Evolutionary conservation across 1,284 basidiomycete genomes (phyloP).

Genomic region (Cryptococcus sp.): DNA sequence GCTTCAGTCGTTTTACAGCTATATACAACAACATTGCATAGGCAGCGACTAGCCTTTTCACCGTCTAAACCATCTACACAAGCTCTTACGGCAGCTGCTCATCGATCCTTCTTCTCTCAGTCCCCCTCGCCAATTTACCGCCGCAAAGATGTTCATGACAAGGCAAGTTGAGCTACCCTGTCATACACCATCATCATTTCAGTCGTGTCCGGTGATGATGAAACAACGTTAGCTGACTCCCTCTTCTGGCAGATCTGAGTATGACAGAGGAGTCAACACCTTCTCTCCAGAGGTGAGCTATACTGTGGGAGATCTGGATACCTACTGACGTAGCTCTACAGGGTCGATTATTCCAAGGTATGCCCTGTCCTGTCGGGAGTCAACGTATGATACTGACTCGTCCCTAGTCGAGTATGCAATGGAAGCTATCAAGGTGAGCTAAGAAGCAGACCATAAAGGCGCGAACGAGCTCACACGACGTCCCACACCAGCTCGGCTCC

Average conservation of each 20-base stretch:
- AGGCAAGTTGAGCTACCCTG: slow-evolving; percentile 33
- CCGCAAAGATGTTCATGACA: slow-evolving; percentile 48
- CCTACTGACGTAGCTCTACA: slow-evolving; percentile 7
- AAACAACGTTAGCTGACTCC: background rate
- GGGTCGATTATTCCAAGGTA: slow-evolving; percentile 58
- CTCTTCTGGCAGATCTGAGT: slow-evolving; percentile 45
- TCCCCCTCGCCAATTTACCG: too few species aligned
- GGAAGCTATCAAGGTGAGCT: slow-evolving; percentile 87
- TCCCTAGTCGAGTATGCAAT: slow-evolving; percentile 94
- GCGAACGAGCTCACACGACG: background rate
- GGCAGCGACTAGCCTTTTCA: background rate
- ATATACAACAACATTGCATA: too few species aligned
- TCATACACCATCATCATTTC: background rate
- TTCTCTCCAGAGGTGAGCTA: slow-evolving; percentile 85
- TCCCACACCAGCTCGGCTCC: slow-evolving; percentile 75
- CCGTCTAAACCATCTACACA: background rate
- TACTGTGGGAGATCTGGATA: background rate
- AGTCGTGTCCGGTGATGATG: background rate
- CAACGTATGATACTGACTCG: slow-evolving; percentile 8
- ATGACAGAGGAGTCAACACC: slow-evolving; percentile 95
- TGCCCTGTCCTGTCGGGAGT: slow-evolving; percentile 8
- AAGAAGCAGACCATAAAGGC: background rate
- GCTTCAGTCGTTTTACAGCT: too few species aligned
- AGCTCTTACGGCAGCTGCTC: background rate
- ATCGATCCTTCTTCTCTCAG: too few species aligned